These are phyloP conservation scores for Candida endomychidarum DNA, from an alignment of 805 yeast genomes.

Conservation along the genomic window DNA sequence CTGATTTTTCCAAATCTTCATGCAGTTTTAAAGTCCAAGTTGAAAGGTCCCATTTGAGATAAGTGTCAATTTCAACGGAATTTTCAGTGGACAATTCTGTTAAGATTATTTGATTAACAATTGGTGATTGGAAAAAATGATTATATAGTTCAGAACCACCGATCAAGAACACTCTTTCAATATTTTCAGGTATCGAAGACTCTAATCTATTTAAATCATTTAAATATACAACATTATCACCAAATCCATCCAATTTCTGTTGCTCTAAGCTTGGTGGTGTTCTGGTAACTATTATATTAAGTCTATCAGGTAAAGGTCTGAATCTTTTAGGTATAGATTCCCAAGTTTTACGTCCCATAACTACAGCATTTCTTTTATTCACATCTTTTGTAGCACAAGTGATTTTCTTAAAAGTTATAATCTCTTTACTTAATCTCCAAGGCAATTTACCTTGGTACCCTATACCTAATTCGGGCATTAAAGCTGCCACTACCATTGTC, in stretches of 20 bases:
- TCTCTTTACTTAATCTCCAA: slow-evolving; percentile 82
- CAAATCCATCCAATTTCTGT: slow-evolving; percentile 19
- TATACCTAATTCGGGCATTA: slow-evolving; percentile 78
- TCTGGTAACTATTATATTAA: slow-evolving; percentile 75
- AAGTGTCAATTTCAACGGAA: slow-evolving; percentile 69
- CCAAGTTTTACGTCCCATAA: slow-evolving; percentile 98
- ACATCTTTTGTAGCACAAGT: slow-evolving; percentile 46
- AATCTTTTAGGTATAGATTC: slow-evolving; percentile 84
- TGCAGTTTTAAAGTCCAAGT: slow-evolving; percentile 38
- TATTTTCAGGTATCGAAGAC: slow-evolving; percentile 21
- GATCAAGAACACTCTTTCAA: slow-evolving; percentile 73
- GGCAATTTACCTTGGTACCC: slow-evolving; percentile 82
- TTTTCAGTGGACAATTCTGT: slow-evolving; percentile 57
- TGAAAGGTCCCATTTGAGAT: slow-evolving; percentile 42
- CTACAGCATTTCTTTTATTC: slow-evolving; percentile 62
- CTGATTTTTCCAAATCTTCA: slow-evolving; percentile 36
- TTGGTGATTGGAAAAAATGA: slow-evolving; percentile 42
- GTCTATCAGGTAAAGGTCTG: slow-evolving; percentile 75
- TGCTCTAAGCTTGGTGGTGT: slow-evolving; percentile 7
- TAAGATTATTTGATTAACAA: slow-evolving; percentile 57
- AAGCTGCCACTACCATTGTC: slow-evolving; percentile 77
- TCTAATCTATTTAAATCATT: slow-evolving; percentile 25
- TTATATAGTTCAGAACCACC: slow-evolving; percentile 92
- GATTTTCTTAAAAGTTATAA: slow-evolving; percentile 77
- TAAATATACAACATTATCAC: slow-evolving; percentile 27